Conservation (phyloP, 495 filamentous ascomycete species). For the Xylaria telfairii region DNA sequence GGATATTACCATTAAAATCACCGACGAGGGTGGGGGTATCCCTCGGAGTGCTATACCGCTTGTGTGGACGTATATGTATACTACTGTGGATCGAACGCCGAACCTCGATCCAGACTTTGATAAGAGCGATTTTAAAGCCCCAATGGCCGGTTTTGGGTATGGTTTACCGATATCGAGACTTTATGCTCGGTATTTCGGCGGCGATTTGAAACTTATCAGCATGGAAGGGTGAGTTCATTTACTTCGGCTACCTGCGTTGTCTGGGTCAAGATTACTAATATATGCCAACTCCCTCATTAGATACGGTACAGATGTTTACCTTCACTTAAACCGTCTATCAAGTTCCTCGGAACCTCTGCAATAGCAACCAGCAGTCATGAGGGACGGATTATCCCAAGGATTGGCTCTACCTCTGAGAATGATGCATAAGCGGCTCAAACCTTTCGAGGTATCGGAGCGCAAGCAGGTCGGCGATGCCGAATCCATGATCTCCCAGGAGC, state of each 20-base stretch:
- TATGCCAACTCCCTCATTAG: conserved; percentile 49
- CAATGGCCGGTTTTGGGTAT: conserved; percentile 98
- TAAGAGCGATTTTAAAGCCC: conserved; percentile 98
- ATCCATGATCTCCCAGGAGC: conserved; percentile 62
- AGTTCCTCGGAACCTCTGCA: conserved; percentile 96
- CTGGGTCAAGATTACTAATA: conserved; percentile 16
- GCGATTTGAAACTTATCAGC: conserved; percentile 95
- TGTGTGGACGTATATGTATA: conserved; percentile 99
- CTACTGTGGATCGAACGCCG: conserved; percentile 94
- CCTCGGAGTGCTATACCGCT: conserved; percentile 89
- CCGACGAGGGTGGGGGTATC: conserved; percentile 95
- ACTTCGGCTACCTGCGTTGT: conserved; percentile 8
- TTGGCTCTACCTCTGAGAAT: conserved; percentile 74
- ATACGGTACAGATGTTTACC: conserved; percentile 97
- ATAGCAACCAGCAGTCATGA: conserved; percentile 98
- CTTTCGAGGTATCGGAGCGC: conserved; percentile 75
- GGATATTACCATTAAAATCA: conserved; percentile 98
- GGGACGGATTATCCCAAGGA: conserved; percentile 80
- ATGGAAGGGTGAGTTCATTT: conserved; percentile 87
- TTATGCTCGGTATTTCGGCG: conserved; percentile 96
- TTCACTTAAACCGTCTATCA: conserved; percentile 93
- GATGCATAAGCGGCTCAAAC: conserved; percentile 64
- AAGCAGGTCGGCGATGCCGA: conserved; percentile 88
- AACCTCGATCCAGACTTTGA: conserved; percentile 97
- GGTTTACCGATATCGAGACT: conserved; percentile 90